These are phyloP conservation scores for Sporisorium graminicola DNA, from an alignment of 1,284 basidiomycete genomes.

Conservation along the genomic window DNA sequence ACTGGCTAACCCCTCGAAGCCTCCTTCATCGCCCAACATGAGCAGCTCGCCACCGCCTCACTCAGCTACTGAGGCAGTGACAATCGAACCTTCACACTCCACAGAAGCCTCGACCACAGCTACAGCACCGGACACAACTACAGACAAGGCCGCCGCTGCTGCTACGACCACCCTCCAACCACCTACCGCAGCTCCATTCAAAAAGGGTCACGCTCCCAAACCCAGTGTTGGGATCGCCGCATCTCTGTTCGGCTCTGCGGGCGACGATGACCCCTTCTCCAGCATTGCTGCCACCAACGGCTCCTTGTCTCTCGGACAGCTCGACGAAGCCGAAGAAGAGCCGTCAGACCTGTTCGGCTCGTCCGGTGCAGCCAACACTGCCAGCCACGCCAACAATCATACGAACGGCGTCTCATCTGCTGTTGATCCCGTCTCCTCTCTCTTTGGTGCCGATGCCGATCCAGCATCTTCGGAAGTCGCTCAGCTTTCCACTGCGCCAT, in stretches of 20 bases:
- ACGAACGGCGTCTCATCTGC: not conserved
- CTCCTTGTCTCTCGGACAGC: constrained; percentile 22
- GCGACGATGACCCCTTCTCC: constrained; percentile 59
- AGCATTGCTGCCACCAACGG: constrained; percentile 34
- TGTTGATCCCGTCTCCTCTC: constrained; percentile 19
- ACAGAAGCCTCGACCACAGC: not conserved
- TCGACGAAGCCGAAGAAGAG: constrained; percentile 32
- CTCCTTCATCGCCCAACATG: constrained; percentile 15
- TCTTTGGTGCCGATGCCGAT: constrained; percentile 22
- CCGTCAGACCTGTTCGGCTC: constrained; percentile 32
- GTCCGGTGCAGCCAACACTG: not conserved
- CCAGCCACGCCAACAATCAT: not conserved
- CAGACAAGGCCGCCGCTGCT: constrained; percentile 1
- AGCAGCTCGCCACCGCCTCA: constrained; percentile 22
- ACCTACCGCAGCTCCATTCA: constrained; percentile 14
- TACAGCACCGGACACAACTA: not conserved
- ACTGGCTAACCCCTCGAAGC: not conserved
- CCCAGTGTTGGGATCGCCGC: constrained; percentile 62
- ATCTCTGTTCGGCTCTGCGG: constrained; percentile 56
- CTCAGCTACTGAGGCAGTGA: constrained; percentile 7
- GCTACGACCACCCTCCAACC: constrained; percentile 6
- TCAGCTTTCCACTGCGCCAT: not conserved
- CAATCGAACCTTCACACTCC: not conserved
- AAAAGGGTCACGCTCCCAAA: constrained; percentile 47
- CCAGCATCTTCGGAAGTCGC: constrained; percentile 6